Base-by-base conservation (phyloP, 2,329 filamentous ascomycete species). In the Fusarium torreyae region DNA sequence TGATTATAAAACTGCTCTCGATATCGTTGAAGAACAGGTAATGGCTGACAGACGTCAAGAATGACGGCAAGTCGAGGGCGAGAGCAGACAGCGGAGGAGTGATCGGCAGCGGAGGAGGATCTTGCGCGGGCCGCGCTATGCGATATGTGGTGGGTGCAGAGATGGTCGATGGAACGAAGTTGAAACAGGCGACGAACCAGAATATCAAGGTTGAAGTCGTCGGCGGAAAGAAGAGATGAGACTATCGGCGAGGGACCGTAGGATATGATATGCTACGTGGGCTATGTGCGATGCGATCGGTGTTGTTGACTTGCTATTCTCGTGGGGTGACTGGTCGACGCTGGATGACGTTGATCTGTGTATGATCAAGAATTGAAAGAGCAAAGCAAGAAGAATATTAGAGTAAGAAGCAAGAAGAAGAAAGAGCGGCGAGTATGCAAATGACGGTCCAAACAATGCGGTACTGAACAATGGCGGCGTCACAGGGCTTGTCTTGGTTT, bases 151-250 rank as follows among this genome's bases (percentile, higher is more conserved):
- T 68, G 69, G 48, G 62, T 68, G 69, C 60, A 39, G 31, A 64
- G 45, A 65, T 45, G 56, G 43, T 69, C 48, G 63, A 60, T 61
- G 66, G 69, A 61, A 67, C 66, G 48, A 45, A 53, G 62, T 70
- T 70, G 69, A 70, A 72, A 72, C 69, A 66, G 63, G 62, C 45
- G 70, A 51, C 61, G 34, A 45, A 54, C 54, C 44, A 57, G 45
- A 46, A 34, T 57, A 43, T 51, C 61, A 66, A 55, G 42, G 52
- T 46, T 34, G n/a, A 42, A 62, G 56, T 63, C n/a, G 42, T 38
- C 24, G 43, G 42, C 31, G 34, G 43, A 49, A 57, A 46, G 55
- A 50, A 46, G 49, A 51, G 20, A 46, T 51, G 45, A 60, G 51
- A 53, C 33, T 52, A 58, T 70, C 53, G 54, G 49, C 36, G 36